These are phyloP conservation scores for Aspergillus pseudonomiae DNA, from an alignment of 2,329 filamentous ascomycete genomes.

Conservation along the genomic window DNA sequence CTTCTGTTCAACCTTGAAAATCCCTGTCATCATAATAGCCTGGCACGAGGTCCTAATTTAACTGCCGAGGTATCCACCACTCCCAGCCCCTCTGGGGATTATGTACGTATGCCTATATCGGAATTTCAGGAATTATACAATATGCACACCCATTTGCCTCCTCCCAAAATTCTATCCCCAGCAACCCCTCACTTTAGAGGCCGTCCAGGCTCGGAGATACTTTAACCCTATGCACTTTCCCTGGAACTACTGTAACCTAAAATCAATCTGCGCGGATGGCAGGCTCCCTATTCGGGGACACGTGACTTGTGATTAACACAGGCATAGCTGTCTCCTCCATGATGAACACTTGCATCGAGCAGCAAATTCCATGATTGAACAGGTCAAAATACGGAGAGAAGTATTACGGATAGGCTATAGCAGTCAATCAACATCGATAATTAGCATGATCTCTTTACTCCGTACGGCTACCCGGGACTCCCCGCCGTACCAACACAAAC, in stretches of 20 bases:
- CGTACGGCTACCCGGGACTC: not conserved
- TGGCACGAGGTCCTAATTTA: not conserved
- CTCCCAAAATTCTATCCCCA: not conserved
- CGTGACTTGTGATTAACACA: not conserved
- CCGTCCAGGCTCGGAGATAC: not conserved
- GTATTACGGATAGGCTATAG: not conserved
- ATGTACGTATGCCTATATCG: not conserved
- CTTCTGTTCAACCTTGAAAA: not conserved
- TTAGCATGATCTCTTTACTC: not conserved
- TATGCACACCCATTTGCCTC: not conserved
- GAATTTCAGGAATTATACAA: not conserved
- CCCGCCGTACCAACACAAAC: not conserved
- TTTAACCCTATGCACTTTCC: not conserved
- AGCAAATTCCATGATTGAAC: not conserved
- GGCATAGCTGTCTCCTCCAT: not conserved
- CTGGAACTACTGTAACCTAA: slow-evolving; percentile 1
- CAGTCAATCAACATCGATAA: not conserved
- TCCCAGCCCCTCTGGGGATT: not conserved
- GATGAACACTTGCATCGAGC: too few relatives aligned
- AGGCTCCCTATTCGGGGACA: not conserved
- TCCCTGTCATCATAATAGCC: not conserved
- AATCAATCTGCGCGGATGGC: not conserved
- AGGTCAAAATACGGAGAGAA: not conserved
- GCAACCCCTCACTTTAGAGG: not conserved
- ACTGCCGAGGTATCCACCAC: not conserved